These are phyloP conservation scores for Kodamaea jinghongensis DNA, from an alignment of 805 yeast genomes.

Conservation along the genomic window DNA sequence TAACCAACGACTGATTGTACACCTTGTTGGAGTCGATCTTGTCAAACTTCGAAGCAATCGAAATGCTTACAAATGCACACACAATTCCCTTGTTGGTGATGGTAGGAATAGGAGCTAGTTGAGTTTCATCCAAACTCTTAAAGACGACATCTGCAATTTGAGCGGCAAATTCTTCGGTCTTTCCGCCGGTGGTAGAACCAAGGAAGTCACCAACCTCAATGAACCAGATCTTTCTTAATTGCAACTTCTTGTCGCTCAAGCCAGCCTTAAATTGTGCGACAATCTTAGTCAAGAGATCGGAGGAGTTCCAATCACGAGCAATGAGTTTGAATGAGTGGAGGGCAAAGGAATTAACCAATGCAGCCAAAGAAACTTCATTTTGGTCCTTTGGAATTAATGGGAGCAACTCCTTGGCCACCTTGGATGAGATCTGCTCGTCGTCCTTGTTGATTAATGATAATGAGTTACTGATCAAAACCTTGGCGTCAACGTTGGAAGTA, in stretches of 20 bases:
- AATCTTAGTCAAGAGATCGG: constrained; percentile 14
- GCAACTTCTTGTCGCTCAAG: constrained; percentile 59
- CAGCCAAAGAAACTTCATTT: constrained; percentile 61
- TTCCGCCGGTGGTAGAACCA: background rate
- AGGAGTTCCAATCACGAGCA: constrained; percentile 11
- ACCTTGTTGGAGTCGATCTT: constrained; percentile 4
- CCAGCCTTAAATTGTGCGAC: constrained; percentile 51
- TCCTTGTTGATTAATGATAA: constrained; percentile 36
- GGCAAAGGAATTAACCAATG: constrained; percentile 50
- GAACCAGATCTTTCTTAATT: constrained; percentile 68
- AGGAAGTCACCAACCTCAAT: constrained; percentile 43
- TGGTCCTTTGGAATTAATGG: constrained; percentile 68
- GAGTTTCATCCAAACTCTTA: constrained; percentile 41
- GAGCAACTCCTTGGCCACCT: constrained; percentile 42
- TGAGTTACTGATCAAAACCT: constrained; percentile 48
- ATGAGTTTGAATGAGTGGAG: constrained; percentile 34
- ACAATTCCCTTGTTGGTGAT: constrained; percentile 50
- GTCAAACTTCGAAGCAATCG: constrained; percentile 16
- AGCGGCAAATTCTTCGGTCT: constrained; percentile 5
- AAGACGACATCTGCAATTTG: constrained; percentile 22
- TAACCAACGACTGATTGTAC: constrained; percentile 19
- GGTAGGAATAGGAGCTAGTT: constrained; percentile 51
- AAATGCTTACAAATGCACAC: constrained; percentile 52
- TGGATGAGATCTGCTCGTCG: constrained; percentile 25
- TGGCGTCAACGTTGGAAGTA: constrained; percentile 61